Percentiles rank a stretch among this genome's conserved stretches.
These are phyloP conservation scores for Phlyctochytrium planicorne DNA, from an alignment of 192 early-diverging fungal genomes.

Conservation along the genomic window DNA sequence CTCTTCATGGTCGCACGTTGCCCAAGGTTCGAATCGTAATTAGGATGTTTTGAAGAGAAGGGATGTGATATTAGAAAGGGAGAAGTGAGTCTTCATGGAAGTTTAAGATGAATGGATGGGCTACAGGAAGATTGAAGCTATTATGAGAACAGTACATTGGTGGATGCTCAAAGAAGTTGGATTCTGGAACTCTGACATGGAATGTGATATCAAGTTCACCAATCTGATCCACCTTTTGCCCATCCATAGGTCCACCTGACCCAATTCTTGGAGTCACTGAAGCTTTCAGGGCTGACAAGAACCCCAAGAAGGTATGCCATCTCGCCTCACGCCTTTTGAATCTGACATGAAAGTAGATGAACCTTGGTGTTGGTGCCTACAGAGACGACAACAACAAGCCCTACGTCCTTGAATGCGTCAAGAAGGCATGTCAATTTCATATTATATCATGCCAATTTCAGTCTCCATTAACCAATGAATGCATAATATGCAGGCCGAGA, in stretches of 20 bases:
- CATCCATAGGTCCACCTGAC: conserved; percentile 50
- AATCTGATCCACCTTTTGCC: background rate
- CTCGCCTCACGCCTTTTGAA: too few relatives aligned
- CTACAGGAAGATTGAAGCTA: background rate
- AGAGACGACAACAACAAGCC: conserved; percentile 88
- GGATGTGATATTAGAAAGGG: background rate
- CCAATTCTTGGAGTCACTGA: conserved; percentile 77
- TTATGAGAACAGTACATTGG: background rate
- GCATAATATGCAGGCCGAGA: conserved; percentile 69
- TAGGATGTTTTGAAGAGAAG: background rate
- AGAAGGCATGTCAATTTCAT: conserved; percentile 60
- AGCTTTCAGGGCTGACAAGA: conserved; percentile 88
- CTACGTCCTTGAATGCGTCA: conserved; percentile 84
- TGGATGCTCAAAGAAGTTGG: background rate
- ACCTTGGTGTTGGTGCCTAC: conserved; percentile 97
- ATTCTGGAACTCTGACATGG: background rate
- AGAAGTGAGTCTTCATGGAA: too few relatives aligned
- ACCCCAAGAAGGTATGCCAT: conserved; percentile 64
- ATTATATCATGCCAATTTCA: background rate
- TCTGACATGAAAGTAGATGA: too few relatives aligned
- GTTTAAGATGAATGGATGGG: too few relatives aligned
- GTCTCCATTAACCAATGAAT: too few relatives aligned
- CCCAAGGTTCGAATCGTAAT: conserved; percentile 20
- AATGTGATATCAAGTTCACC: background rate
- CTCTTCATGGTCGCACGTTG: conserved; percentile 31